Conservation (phyloP, 352 stramenopile genomes). For the Phytophthora fragariae region DNA sequence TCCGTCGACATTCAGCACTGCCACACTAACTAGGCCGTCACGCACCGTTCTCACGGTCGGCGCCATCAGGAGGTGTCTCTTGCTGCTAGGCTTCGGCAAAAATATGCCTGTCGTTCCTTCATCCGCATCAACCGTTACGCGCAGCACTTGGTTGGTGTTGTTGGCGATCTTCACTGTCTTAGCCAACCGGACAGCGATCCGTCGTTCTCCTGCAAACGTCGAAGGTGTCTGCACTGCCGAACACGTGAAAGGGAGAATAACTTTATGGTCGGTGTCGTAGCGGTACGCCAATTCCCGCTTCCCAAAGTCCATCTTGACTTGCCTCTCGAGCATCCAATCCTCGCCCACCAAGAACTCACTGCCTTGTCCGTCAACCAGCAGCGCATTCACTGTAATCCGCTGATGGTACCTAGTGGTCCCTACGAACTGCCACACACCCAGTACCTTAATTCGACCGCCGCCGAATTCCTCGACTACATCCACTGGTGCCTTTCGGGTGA, state of each 20-base stretch:
- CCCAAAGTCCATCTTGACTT: conserved; percentile 18
- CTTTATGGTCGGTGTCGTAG: neutral
- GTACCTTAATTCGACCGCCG: neutral
- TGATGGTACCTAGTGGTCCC: conserved; percentile 6
- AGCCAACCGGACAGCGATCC: neutral
- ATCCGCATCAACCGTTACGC: conserved; percentile 7
- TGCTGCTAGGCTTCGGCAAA: neutral
- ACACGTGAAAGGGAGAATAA: conserved; percentile 14
- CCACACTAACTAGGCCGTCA: neutral
- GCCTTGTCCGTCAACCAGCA: conserved; percentile 9
- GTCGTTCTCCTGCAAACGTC: neutral
- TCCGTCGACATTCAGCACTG: conserved; percentile 28
- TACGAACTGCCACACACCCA: conserved; percentile 2
- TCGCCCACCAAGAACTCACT: conserved; percentile 16
- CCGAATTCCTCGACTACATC: conserved; percentile 19
- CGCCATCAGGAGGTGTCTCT: conserved; percentile 19
- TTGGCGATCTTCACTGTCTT: conserved; percentile 17
- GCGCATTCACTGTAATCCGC: neutral
- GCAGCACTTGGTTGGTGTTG: conserved; percentile 4
- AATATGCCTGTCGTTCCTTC: conserved; percentile 19
- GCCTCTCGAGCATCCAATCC: conserved; percentile 12
- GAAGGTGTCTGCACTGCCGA: neutral
- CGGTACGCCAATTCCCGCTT: neutral
- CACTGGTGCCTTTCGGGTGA: conserved; percentile 1
- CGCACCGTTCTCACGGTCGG: conserved; percentile 8